phyloP scores from a whole-genome alignment of 2,329 filamentous ascomycete genomes.

The Thielaviopsis populi region DNA sequence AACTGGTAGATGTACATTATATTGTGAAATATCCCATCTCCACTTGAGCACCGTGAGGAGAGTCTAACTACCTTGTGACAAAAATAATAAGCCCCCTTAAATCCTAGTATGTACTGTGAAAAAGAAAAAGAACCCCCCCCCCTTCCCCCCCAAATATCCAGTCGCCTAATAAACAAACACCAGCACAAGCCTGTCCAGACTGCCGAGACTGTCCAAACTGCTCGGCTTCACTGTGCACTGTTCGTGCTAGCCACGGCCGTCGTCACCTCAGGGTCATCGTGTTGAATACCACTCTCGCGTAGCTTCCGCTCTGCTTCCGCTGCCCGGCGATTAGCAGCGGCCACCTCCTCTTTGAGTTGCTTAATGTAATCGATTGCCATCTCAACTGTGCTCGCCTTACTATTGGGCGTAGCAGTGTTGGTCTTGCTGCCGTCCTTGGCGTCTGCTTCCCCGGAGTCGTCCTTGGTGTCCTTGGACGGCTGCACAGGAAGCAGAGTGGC shows the following conservation, averaged over 20 bases:
- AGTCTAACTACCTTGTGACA: not conserved
- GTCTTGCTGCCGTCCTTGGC: constrained; percentile 28
- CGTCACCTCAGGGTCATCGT: constrained; percentile 24
- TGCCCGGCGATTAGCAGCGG: constrained; percentile 47
- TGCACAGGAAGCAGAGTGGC: constrained; percentile 63
- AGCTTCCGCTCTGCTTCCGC: constrained; percentile 50
- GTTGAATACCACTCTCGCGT: constrained; percentile 16
- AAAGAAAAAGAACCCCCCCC: not conserved
- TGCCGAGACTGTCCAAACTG: not conserved
- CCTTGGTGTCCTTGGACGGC: constrained; percentile 29
- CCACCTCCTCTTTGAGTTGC: constrained; percentile 58
- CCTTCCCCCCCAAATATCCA: not conserved
- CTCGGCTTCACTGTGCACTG: not conserved
- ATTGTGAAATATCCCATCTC: not conserved
- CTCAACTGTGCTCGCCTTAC: constrained; percentile 96
- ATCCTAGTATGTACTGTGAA: not conserved
- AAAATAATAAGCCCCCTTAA: not conserved
- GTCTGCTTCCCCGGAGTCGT: constrained; percentile 33
- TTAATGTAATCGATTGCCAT: constrained; percentile 93
- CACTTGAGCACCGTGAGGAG: not conserved
- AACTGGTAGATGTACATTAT: not conserved
- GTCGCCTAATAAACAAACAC: not conserved
- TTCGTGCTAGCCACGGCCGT: constrained; percentile 19
- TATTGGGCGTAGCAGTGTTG: constrained; percentile 45
- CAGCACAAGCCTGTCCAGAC: not conserved